phyloP scores from a whole-genome alignment of 148 eudicot genomes.

The Chenopodium berlandieri region DNA sequence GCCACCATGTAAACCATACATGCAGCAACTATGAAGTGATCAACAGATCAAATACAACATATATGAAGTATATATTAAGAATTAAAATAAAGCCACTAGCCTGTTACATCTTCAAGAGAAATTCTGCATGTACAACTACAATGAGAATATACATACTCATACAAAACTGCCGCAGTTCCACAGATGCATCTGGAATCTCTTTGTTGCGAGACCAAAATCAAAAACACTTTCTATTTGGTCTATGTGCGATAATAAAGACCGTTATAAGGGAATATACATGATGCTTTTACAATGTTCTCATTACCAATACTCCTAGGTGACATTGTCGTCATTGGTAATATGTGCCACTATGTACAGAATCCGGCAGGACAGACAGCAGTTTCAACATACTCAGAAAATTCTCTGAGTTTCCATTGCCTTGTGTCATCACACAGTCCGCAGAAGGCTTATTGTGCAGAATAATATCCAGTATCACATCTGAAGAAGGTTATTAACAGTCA shows the following conservation, averaged over 20 bases:
- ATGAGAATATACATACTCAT: constrained; percentile 22
- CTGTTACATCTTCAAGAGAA: not conserved
- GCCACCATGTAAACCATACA: not conserved
- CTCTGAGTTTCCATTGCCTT: constrained; percentile 11
- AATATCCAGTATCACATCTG: constrained; percentile 57
- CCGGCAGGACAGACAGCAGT: constrained; percentile 7
- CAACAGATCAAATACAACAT: constrained; percentile 1
- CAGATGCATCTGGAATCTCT: constrained; percentile 8
- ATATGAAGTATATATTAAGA: not conserved
- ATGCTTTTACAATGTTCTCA: not conserved
- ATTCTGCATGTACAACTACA: constrained; percentile 13
- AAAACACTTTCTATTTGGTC: constrained; percentile 15
- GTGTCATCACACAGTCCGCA: not conserved
- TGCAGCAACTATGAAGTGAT: not conserved
- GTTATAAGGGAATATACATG: not conserved
- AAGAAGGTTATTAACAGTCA: constrained; percentile 96
- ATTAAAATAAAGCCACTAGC: not conserved
- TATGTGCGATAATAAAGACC: not conserved
- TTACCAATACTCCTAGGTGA: constrained; percentile 17
- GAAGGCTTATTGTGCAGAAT: constrained; percentile 20
- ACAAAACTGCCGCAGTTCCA: constrained; percentile 22
- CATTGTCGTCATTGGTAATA: constrained; percentile 10
- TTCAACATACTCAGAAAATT: constrained; percentile 12
- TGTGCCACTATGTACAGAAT: constrained; percentile 30
- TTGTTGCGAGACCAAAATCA: constrained; percentile 14